phyloP scores from a whole-genome alignment of 192 early-diverging fungal genomes.

The Gaertneriomyces sp. region DNA sequence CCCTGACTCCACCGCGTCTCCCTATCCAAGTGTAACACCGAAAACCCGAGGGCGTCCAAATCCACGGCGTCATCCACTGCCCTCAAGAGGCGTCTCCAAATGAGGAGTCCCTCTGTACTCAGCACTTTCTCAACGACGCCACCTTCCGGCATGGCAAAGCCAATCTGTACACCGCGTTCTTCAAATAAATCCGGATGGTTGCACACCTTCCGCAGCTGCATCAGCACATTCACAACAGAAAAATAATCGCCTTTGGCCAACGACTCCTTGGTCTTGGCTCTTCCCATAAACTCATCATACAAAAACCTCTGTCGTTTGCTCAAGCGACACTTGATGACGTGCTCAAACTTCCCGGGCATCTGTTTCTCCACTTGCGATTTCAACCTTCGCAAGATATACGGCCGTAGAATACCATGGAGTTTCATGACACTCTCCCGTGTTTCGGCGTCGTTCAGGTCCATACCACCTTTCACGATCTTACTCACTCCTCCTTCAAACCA shows the following conservation, averaged over 20 bases:
- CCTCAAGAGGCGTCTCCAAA: not conserved
- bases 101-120: conserved; percentile 6
- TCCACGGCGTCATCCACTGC: not conserved
- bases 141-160: conserved; percentile 40
- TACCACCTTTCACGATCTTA: conserved; percentile 58
- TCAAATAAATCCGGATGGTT: conserved; percentile 92
- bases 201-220: conserved; percentile 92
- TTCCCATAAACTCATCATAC: conserved; percentile 78
- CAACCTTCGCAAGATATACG: conserved; percentile 88
- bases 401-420: conserved; percentile 85
- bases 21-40: not conserved
- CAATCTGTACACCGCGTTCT: conserved; percentile 64
- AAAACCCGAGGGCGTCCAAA: conserved; percentile 1
- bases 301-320: conserved; percentile 67
- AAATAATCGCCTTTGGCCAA: conserved; percentile 69
- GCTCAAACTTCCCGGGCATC: conserved; percentile 87
- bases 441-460: conserved; percentile 57
- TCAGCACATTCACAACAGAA: conserved; percentile 76
- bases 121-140: conserved; percentile 2
- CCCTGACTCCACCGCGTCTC: conserved; percentile 3
- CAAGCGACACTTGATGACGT: conserved; percentile 68
- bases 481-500: conserved; percentile 93
- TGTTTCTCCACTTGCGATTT: conserved; percentile 89
- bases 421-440: conserved; percentile 74
- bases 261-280: conserved; percentile 72